These are phyloP conservation scores for Grigorovia yakushimaensis DNA, from an alignment of 805 yeast species.

Conservation along the genomic window DNA sequence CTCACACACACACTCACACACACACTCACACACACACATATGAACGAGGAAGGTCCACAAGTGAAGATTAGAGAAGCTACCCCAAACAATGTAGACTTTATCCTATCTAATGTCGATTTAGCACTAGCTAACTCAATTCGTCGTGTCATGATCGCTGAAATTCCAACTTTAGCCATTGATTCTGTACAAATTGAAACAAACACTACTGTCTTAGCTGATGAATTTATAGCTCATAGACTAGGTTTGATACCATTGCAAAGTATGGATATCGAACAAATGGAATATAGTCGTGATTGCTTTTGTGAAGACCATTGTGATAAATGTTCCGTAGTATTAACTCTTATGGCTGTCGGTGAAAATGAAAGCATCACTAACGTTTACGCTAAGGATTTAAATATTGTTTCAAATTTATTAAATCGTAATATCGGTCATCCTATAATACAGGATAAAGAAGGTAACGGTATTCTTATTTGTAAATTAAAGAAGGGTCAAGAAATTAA, in stretches of 20 bases:
- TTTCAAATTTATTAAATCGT: constrained; percentile 30
- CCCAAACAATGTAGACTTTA: constrained; percentile 82
- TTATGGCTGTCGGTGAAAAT: constrained; percentile 82
- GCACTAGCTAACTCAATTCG: constrained; percentile 88
- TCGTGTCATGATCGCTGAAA: constrained; percentile 88
- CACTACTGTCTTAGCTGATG: constrained; percentile 94
- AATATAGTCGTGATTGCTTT: constrained; percentile 90
- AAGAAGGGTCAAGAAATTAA: constrained; percentile 87
- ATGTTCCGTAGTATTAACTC: constrained; percentile 79
- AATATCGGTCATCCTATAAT: constrained; percentile 78
- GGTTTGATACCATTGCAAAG: constrained; percentile 87
- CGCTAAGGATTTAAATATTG: constrained; percentile 62
- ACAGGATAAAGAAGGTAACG: constrained; percentile 63
- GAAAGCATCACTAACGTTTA: constrained; percentile 86
- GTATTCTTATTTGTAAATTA: constrained; percentile 84
- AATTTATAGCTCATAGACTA: constrained; percentile 85
- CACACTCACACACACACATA: constrained; percentile 1
- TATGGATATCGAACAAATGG: constrained; percentile 70
- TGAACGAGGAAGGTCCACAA: constrained; percentile 45
- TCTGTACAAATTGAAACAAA: constrained; percentile 88
- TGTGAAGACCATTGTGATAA: constrained; percentile 96
- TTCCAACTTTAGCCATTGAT: constrained; percentile 94
- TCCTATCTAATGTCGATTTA: constrained; percentile 76
- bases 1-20: background rate
- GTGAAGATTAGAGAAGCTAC: constrained; percentile 84